Percentiles rank a stretch among this genome's conserved stretches.
These are phyloP conservation scores for Botrytis galanthina DNA, from an alignment of 2,329 filamentous ascomycete genomes.

Conservation along the genomic window DNA sequence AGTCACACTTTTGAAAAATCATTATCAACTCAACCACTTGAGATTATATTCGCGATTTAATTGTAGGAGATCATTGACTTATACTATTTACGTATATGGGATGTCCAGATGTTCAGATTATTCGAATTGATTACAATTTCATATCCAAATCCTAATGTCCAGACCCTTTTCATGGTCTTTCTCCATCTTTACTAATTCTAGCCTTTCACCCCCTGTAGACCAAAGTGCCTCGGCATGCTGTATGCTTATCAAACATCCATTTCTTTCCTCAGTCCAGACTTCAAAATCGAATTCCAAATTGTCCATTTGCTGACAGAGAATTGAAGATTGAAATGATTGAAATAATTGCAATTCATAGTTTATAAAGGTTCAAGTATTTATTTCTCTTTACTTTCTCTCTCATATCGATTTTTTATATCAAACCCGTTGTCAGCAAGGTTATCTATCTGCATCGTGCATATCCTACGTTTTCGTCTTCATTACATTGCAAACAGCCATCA, in stretches of 20 bases:
- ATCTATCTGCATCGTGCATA: not conserved
- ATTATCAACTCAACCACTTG: not conserved
- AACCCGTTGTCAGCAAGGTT: not conserved
- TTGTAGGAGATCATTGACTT: not conserved
- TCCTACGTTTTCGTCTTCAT: not conserved
- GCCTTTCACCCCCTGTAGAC: not conserved
- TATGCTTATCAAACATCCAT: not conserved
- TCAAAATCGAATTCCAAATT: not conserved
- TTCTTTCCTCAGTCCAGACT: not conserved
- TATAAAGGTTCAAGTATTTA: not conserved
- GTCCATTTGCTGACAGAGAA: slow-evolving; percentile 8
- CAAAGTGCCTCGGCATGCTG: not conserved
- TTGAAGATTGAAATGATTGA: not conserved
- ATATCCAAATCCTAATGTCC: not conserved
- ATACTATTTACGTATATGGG: not conserved
- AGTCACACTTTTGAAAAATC: not conserved
- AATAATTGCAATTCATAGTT: not conserved
- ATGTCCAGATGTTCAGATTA: not conserved
- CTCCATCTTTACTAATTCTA: not conserved
- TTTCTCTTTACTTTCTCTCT: not conserved
- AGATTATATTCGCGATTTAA: not conserved
- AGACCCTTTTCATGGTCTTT: not conserved
- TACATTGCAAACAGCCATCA: not conserved
- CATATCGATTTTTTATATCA: not conserved
- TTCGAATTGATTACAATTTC: not conserved